Conservation (phyloP, 768 basidiomycete genomes). For the Macrocybe gigantea region DNA sequence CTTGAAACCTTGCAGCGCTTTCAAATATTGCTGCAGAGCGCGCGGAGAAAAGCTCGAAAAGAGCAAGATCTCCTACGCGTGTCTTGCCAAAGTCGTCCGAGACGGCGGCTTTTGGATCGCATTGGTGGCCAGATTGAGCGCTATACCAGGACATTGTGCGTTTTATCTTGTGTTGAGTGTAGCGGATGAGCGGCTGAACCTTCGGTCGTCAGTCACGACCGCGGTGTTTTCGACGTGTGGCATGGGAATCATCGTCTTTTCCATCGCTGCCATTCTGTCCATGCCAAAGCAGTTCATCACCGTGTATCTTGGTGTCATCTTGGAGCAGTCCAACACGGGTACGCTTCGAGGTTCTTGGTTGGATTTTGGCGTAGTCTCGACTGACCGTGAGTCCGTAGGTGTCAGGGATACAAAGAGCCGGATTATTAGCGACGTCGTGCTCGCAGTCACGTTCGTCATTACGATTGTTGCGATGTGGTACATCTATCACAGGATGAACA, state of each 20-base stretch:
- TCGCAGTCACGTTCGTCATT: constrained; percentile 63
- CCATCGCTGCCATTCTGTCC: constrained; percentile 74
- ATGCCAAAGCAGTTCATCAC: constrained; percentile 89
- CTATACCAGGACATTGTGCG: constrained; percentile 81
- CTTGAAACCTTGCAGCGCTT: constrained; percentile 65
- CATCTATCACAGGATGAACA: constrained; percentile 66
- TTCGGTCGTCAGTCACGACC: constrained; percentile 59
- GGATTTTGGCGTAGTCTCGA: not conserved
- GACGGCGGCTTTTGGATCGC: constrained; percentile 88
- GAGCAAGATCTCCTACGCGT: constrained; percentile 51
- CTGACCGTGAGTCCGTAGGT: constrained; percentile 16
- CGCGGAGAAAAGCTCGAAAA: constrained; percentile 73
- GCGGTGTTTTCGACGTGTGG: constrained; percentile 88
- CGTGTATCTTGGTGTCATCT: constrained; percentile 82
- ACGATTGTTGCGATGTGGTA: constrained; percentile 83
- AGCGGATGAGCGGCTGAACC: constrained; percentile 4
- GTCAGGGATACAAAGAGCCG: constrained; percentile 40
- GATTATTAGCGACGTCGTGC: constrained; percentile 64
- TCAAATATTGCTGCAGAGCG: constrained; percentile 71
- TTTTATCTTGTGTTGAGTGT: constrained; percentile 18
- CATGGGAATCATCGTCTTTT: constrained; percentile 74
- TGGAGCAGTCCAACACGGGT: constrained; percentile 47
- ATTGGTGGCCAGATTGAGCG: constrained; percentile 69
- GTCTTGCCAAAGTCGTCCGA: constrained; percentile 62
- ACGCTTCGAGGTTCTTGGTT: not conserved